Evolutionary conservation across 208 protist species (phyloP).

Genomic region (Leishmania martiniquensis): DNA sequence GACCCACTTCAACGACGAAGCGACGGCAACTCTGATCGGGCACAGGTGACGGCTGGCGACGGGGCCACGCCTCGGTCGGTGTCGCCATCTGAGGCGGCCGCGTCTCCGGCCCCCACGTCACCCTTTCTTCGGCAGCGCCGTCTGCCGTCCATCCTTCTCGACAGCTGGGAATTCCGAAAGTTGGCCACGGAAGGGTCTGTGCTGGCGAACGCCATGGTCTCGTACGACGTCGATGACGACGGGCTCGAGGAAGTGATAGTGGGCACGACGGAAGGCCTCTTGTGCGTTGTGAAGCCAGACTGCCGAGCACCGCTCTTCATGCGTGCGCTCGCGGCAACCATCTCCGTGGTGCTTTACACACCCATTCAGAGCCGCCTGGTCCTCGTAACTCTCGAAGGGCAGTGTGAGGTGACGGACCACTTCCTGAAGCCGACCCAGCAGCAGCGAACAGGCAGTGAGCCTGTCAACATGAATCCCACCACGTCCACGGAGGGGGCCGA

Average conservation of each 20-base stretch:
- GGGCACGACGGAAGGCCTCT: constrained; percentile 82
- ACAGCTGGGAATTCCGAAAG: constrained; percentile 90
- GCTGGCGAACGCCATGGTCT: constrained; percentile 77
- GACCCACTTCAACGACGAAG: neutral
- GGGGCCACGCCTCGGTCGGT: neutral
- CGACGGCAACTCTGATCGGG: neutral
- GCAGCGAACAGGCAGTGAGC: constrained; percentile 5
- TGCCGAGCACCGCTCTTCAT: constrained; percentile 64
- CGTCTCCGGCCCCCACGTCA: neutral
- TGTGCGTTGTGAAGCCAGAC: constrained; percentile 80
- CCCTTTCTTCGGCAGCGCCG: constrained; percentile 32
- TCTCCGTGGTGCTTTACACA: constrained; percentile 85
- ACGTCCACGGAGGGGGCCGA: neutral
- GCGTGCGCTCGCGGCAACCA: constrained; percentile 72
- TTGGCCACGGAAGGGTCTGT: constrained; percentile 80
- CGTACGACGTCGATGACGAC: constrained; percentile 82
- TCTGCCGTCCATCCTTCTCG: constrained; percentile 67
- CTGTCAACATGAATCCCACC: neutral
- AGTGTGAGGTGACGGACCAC: constrained; percentile 82
- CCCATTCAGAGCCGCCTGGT: constrained; percentile 48
- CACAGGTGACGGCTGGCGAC: neutral
- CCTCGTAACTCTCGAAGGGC: constrained; percentile 85
- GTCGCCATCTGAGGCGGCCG: neutral
- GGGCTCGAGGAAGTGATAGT: constrained; percentile 83
- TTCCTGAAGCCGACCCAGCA: constrained; percentile 38